phyloP scores from a whole-genome alignment of 495 filamentous ascomycete species.

The Margaritispora aquatica region DNA sequence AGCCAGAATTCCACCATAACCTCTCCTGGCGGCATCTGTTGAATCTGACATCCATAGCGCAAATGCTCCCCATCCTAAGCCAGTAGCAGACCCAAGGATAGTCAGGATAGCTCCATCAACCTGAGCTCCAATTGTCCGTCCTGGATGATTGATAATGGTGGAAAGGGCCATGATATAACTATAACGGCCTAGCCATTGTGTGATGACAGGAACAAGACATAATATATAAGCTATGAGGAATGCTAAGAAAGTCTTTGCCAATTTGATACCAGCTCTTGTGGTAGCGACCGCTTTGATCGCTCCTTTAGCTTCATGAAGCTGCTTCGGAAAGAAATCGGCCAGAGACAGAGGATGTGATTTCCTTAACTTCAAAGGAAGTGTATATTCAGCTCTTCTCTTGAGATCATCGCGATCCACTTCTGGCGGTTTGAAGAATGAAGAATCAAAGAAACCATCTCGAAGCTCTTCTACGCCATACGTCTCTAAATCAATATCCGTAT shows the following conservation, averaged over 20 bases:
- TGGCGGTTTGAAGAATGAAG: conserved; percentile 42
- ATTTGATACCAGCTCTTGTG: conserved; percentile 40
- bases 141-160: conserved; percentile 47
- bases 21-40: conserved; percentile 33
- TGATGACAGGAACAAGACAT: conserved; percentile 41
- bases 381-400: conserved; percentile 30
- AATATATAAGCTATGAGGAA: conserved; percentile 48
- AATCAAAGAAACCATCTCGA: conserved; percentile 56
- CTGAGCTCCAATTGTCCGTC: conserved; percentile 46
- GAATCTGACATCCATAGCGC: conserved; percentile 46
- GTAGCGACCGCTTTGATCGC: conserved; percentile 31
- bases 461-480: conserved; percentile 48
- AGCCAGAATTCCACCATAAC: conserved; percentile 47
- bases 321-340: conserved; percentile 38
- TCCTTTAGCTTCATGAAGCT: conserved; percentile 32
- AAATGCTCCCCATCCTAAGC: conserved; percentile 48
- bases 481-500: conserved; percentile 34
- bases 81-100: conserved; percentile 44
- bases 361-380: conserved; percentile 31
- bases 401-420: conserved; percentile 30
- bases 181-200: conserved; percentile 42
- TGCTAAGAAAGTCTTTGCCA: conserved; percentile 45
- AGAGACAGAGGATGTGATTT: conserved; percentile 37
- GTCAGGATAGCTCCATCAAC: conserved; percentile 48
- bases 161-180: conserved; percentile 47